Base-by-base conservation (phyloP, 306 rosid species). In the Cotoneaster glaucophyllus region DNA sequence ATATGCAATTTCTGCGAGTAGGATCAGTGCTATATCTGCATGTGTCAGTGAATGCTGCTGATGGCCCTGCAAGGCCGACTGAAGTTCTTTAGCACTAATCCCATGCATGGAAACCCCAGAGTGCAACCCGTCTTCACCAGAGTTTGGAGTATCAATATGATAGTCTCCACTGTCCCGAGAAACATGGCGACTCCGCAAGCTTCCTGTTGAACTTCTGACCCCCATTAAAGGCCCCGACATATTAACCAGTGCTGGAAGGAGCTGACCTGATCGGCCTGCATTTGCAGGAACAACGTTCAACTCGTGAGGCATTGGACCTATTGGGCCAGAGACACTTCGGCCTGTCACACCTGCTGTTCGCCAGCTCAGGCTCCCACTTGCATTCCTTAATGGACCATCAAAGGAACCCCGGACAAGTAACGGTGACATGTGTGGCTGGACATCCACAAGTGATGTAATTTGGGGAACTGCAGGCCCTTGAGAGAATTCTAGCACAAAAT, bases 141-240 rank as follows among this genome's bases (percentile, higher is more conserved):
- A 96, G 87, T 93, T 96, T 82, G 99, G 98, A 43, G 98, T 96
- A 82, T 96, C 99, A 67, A 93, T 88, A 79, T 93, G 93, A 85
- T 96, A 96, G 84, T 96, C 99, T 74, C 93, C 99, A 86, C 98
- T 96, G 82, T 96, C 99, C 82, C 99, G 83, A 50, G 99, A 96
- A 75, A 93, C 96, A 86, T 96, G 99, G 54, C 97, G 97, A 82
- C 99, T 96, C 64, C 98, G 92, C 71, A 93, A 69, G 82, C 93
- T 96, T 83, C 99, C 99, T 1, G 99, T 93, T 67, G 99, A 88
- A 83, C 97, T 93, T 90, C 97, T 90, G 75, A 96, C 97, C 73
- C 99, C 99, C 93, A 92, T 96, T 77, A 96, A 88, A 59, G 99
- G 99, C 52, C 99, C 99, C 13, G 99, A 93, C 99, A 96, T 93